Conservation (phyloP, 148 eudicot species). For the Dysphania ambrosioides region DNA sequence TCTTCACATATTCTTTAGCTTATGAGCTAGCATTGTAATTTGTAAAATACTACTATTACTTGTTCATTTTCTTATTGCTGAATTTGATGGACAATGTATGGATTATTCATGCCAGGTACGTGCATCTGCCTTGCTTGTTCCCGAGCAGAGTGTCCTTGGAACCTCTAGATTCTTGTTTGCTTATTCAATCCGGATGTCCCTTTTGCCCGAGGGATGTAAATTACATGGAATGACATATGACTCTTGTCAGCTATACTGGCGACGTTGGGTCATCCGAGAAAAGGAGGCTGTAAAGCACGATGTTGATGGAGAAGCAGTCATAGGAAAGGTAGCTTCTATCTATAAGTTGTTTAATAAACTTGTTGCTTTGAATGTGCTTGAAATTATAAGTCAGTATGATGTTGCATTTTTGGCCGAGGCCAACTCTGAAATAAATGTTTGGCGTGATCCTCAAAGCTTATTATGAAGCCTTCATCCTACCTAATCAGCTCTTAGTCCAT, state of each 20-base stretch:
- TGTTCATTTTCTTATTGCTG: background rate
- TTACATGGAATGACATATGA: slow-evolving; percentile 44
- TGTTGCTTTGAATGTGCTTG: background rate
- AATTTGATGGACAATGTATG: background rate
- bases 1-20: background rate
- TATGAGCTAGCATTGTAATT: background rate
- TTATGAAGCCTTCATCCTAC: background rate
- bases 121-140: slow-evolving; percentile 80
- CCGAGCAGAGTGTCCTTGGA: slow-evolving; percentile 54
- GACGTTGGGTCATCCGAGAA: slow-evolving; percentile 72
- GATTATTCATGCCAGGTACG: slow-evolving; percentile 56
- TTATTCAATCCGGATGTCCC: slow-evolving; percentile 85
- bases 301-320: slow-evolving; percentile 70
- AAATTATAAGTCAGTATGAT: background rate
- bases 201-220: slow-evolving; percentile 69
- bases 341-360: background rate
- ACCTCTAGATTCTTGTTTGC: slow-evolving; percentile 40
- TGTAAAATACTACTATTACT: background rate
- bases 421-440: background rate
- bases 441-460: background rate
- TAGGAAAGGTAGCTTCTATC: slow-evolving; percentile 60
- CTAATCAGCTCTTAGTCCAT: background rate
- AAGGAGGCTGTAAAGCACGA: slow-evolving; percentile 44
- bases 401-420: background rate
- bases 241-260: slow-evolving; percentile 82